Base-by-base conservation (phyloP, 202 grass and related monocot genomes). In the Zizania palustris region DNA sequence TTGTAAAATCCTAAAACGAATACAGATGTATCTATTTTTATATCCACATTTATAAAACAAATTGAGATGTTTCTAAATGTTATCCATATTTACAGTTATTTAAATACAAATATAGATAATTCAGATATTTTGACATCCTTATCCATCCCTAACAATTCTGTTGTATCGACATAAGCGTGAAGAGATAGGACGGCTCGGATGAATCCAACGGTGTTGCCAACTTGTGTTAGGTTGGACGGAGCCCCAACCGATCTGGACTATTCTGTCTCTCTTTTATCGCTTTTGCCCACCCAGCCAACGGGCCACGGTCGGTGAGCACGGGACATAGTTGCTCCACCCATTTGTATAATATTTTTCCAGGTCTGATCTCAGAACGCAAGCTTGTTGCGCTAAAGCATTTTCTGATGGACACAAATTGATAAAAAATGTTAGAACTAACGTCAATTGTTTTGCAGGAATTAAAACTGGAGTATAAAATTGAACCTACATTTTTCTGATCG, bases 401-500 rank as follows among this genome's bases (percentile, higher is more conserved):
- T 98, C 95, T 98, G 95, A 58, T 71, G 14, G 22, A 77, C 33
- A 77, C 60, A 22, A 14, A 53, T 22, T 12, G 14, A 68, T 83
- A 69, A 85, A 69, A 72, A 65, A n/a, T n/a, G n/a, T n/a, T n/a
- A n/a, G n/a, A 84, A 78, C 15, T 10, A 53, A 20, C 15, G 67
- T 57, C 35, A 55, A 40, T 10, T 58, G 5, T 10, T 51, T 74
- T 58, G 20, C 3, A 21, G n/a, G 5, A 62, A 65, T 69, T 9
- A 9, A 72, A 11, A 76, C 53, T 12, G 15, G 3, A 13, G 41
- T 46, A 48, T 41, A 18, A 85, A 64, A 48, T 14, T 8, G 8
- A 57, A 95, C 95, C 95, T 77, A 91, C 89, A 95, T 95, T 98
- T 75, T 76, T 92, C 90, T 98, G 95, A 61, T 99, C 85, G 4